Evolutionary conservation across 1,139 yeast species (phyloP).

Genomic region (Taphrina wiesneri): DNA sequence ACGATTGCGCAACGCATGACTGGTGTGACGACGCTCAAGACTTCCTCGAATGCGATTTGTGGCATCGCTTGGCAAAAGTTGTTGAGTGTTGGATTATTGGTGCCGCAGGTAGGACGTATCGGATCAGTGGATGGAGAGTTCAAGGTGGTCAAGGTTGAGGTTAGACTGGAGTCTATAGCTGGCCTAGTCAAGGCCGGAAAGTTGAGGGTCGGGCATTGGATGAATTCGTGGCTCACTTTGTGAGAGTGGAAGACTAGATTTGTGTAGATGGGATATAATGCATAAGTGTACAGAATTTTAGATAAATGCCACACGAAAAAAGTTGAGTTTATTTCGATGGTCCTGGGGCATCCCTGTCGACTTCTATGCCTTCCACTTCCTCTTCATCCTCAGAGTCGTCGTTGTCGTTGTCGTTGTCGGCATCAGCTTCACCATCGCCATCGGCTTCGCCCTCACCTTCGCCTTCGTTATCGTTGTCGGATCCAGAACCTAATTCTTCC

Average conservation of each 20-base stretch:
- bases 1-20: conserved; percentile 17
- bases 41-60: neutral
- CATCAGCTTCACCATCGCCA: conserved; percentile 48
- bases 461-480: conserved; percentile 22
- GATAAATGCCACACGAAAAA: neutral
- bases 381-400: conserved; percentile 3
- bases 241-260: neutral
- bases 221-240: conserved; percentile 12
- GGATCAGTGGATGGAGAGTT: conserved; percentile 26
- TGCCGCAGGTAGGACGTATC: conserved; percentile 36
- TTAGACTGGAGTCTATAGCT: neutral
- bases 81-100: conserved; percentile 31
- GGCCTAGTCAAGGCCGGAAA: neutral
- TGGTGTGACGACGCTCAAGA: conserved; percentile 12
- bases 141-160: neutral
- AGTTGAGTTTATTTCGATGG: neutral
- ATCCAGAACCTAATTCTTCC: conserved; percentile 37
- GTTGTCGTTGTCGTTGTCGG: conserved; percentile 5
- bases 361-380: neutral
- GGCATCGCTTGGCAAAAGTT: conserved; percentile 16
- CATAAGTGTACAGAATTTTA: neutral
- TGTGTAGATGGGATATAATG: neutral
- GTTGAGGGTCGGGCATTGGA: neutral
- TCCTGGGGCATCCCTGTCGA: neutral
- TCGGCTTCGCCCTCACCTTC: conserved; percentile 41